Base-by-base conservation (phyloP, 75 land plant species). In the Isoetes taiwanensis region DNA sequence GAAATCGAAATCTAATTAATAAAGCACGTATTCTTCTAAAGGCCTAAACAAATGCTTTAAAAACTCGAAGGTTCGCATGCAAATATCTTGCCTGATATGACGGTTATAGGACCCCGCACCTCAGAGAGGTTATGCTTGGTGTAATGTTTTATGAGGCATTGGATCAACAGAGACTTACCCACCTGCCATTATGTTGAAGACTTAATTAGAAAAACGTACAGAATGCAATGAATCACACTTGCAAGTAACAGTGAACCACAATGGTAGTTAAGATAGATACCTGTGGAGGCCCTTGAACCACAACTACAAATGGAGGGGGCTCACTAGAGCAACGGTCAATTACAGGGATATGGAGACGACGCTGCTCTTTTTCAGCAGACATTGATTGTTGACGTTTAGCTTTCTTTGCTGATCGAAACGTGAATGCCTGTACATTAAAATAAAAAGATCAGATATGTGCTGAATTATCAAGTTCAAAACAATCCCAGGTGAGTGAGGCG, bases 271-370 rank as follows among this genome's bases (percentile, higher is more conserved):
- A 28, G 2, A 17, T 30, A 54, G 29, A 26, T 54, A 93, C 99
- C 90, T 82, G 68, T 1, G 99, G 99, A 28, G 99, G 99, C n/a
- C 99, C 99, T 24, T 94, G 99, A 16, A 94, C 96, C 1, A 94
- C 77, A 64, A 94, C 76, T 23, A 94, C 87, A 64, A 39, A 94
- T 0, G 99, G 99, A 38, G 99, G 72, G 19, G 86, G 84, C 64
- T 94, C 99, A 16, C 97, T 96, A 40, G 70, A 78, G 9, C 79
- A 33, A 0, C 99, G 72, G 43, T 94, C 99, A 29, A 89, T 62
- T 0, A 70, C 58, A 0, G 99, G 99, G 1, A 89, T 62, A 71
- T 94, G 99, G 29, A 94, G 87, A 61, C 77, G 73, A 2, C 82
- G 78, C 54, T 94, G 99, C 56, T 94, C 96, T 46, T 75, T 84